Evolutionary conservation across 768 basidiomycete genomes (phyloP).

Genomic region (Lentinula aciculospora): DNA sequence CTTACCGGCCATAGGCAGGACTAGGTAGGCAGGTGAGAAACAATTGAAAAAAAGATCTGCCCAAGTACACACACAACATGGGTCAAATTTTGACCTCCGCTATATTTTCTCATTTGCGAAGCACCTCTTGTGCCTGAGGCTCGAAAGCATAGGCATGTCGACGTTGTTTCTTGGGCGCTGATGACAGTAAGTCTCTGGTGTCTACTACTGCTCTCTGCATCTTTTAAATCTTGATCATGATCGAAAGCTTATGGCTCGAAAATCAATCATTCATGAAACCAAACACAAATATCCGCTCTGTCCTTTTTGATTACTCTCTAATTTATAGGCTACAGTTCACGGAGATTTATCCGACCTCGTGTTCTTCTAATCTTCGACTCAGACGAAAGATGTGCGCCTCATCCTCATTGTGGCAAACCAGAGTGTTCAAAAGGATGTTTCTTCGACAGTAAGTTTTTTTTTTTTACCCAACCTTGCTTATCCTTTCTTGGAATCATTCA

Average conservation of each 20-base stretch:
- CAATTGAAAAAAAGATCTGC: too few relatives aligned
- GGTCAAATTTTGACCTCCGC: too few relatives aligned
- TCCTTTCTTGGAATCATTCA: conserved; percentile 1
- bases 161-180: too few relatives aligned
- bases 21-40: too few relatives aligned
- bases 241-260: not conserved
- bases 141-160: too few relatives aligned
- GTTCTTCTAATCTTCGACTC: conserved; percentile 6
- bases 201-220: not conserved
- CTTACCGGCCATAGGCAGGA: too few relatives aligned
- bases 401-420: conserved; percentile 9
- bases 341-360: conserved; percentile 28
- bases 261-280: not conserved
- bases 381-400: conserved; percentile 6
- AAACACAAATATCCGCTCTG: not conserved
- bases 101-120: too few relatives aligned
- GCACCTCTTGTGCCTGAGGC: too few relatives aligned
- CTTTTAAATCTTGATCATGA: not conserved
- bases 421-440: conserved; percentile 18
- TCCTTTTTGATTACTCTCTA: not conserved
- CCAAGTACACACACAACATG: too few relatives aligned
- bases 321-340: not conserved
- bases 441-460: not conserved
- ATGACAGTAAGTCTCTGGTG: too few relatives aligned
- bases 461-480: not conserved